These are phyloP conservation scores for Xylariaceae sp. DNA, from an alignment of 2,329 filamentous ascomycete species.

Conservation along the genomic window DNA sequence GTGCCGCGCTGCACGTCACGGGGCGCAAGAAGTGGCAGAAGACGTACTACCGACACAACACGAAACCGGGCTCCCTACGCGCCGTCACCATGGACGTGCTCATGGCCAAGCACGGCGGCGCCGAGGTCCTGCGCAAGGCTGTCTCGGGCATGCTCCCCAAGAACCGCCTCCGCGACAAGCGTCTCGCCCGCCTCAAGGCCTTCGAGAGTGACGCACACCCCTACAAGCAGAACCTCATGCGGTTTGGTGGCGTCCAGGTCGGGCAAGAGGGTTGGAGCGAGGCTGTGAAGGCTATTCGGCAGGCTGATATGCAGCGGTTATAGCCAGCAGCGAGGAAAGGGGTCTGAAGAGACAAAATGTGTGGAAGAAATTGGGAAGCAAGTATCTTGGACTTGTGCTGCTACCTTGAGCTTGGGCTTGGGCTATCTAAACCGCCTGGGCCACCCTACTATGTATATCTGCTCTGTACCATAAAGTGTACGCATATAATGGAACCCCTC, in stretches of 20 bases:
- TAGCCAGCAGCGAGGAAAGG: conserved; percentile 40
- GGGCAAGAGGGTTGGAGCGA: conserved; percentile 61
- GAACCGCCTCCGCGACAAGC: conserved; percentile 87
- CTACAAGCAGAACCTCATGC: conserved; percentile 86
- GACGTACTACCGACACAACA: conserved; percentile 94
- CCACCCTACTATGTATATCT: conserved; percentile 34
- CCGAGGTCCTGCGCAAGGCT: conserved; percentile 87
- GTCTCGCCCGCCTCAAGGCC: conserved; percentile 88
- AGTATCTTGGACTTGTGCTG: too few species aligned
- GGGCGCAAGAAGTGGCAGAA: conserved; percentile 95
- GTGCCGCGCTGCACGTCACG: conserved; percentile 83
- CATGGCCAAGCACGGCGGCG: conserved; percentile 92
- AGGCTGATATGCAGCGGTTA: conserved; percentile 58
- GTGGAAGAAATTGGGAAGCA: too few species aligned
- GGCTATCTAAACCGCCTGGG: conserved; percentile 5
- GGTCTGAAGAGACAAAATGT: not conserved
- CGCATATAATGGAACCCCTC: conserved; percentile 32
- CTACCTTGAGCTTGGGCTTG: not conserved
- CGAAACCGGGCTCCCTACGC: conserved; percentile 84
- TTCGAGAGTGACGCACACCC: conserved; percentile 95
- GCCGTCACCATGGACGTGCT: conserved; percentile 93
- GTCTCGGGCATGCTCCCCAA: conserved; percentile 98
- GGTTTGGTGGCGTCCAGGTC: conserved; percentile 67
- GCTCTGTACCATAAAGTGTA: conserved; percentile 38
- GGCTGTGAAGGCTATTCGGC: conserved; percentile 57